phyloP scores from a whole-genome alignment of 2,329 filamentous ascomycete genomes.

The Annulohypoxylon truncatum region DNA sequence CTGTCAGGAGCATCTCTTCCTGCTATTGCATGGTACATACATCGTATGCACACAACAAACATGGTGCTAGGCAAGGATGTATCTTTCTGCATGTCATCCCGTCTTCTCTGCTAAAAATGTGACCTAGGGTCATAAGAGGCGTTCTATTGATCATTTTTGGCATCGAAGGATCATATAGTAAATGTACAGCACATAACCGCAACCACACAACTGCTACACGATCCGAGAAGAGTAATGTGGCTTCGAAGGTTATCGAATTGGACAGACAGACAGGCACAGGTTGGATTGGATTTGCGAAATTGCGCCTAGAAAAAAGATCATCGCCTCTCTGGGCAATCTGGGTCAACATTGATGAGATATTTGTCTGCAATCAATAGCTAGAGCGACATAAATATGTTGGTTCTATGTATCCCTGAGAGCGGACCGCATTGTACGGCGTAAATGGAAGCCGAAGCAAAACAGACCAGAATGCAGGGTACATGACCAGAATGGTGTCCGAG shows the following conservation, averaged over 20 bases:
- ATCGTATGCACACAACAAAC: background rate
- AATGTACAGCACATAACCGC: conserved; percentile 1
- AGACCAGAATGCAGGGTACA: background rate
- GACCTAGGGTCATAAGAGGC: conserved; percentile 12
- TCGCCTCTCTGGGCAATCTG: background rate
- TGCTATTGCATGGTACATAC: background rate
- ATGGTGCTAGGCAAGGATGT: conserved; percentile 8
- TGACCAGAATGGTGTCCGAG: conserved; percentile 11
- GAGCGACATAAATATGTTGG: conserved; percentile 1
- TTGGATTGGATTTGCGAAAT: conserved; percentile 13
- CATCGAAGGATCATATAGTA: conserved; percentile 9
- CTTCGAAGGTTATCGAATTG: background rate
- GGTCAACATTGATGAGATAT: conserved; percentile 12
- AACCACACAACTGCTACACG: background rate
- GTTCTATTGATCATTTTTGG: conserved; percentile 8
- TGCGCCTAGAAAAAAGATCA: conserved; percentile 2
- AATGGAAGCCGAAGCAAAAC: background rate
- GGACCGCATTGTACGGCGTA: background rate
- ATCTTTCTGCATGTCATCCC: conserved; percentile 33
- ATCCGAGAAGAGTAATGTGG: background rate
- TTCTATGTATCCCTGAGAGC: background rate
- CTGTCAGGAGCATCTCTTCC: background rate
- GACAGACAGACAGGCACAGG: too few relatives aligned
- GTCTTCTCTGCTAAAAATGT: conserved; percentile 15
- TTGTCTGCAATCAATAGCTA: background rate